phyloP scores from a whole-genome alignment of 208 protist genomes.

The Vickermania spadyakhi region DNA sequence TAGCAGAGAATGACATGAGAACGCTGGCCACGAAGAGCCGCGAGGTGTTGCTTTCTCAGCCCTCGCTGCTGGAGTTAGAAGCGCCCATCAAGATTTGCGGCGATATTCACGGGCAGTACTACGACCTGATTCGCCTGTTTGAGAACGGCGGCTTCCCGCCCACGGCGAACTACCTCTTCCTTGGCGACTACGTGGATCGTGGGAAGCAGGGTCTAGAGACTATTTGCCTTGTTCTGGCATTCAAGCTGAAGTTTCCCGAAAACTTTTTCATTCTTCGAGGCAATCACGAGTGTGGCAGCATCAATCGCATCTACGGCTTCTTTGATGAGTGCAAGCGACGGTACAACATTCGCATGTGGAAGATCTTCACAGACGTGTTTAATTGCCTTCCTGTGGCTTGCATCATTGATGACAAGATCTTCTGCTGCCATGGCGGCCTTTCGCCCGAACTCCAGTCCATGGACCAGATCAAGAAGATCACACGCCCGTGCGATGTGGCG shows the following conservation, averaged over 20 bases:
- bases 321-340: constrained; percentile 99
- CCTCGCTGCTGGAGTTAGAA: constrained; percentile 82
- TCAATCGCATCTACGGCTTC: constrained; percentile 99
- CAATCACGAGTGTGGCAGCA: constrained; percentile 99
- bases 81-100: constrained; percentile 93
- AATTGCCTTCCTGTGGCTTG: constrained; percentile 98
- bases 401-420: constrained; percentile 99
- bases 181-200: constrained; percentile 99
- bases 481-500: constrained; percentile 98
- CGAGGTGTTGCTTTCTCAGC: constrained; percentile 84
- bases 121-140: constrained; percentile 99
- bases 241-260: constrained; percentile 99
- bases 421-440: constrained; percentile 98
- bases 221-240: constrained; percentile 96
- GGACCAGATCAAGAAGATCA: constrained; percentile 95
- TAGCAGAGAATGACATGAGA: constrained; percentile 86
- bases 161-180: constrained; percentile 99
- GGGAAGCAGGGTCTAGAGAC: constrained; percentile 98
- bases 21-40: constrained; percentile 69
- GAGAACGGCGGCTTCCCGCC: constrained; percentile 99
- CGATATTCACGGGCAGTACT: constrained; percentile 99
- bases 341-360: constrained; percentile 99
- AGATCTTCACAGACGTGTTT: constrained; percentile 98
- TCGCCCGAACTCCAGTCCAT: constrained; percentile 95
- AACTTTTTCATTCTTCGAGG: constrained; percentile 99